A percentile compares a stretch with the other conserved stretches of the same genome.
phyloP scores from a whole-genome alignment of 164 flowering plant species.

The Platanus orientalis region DNA sequence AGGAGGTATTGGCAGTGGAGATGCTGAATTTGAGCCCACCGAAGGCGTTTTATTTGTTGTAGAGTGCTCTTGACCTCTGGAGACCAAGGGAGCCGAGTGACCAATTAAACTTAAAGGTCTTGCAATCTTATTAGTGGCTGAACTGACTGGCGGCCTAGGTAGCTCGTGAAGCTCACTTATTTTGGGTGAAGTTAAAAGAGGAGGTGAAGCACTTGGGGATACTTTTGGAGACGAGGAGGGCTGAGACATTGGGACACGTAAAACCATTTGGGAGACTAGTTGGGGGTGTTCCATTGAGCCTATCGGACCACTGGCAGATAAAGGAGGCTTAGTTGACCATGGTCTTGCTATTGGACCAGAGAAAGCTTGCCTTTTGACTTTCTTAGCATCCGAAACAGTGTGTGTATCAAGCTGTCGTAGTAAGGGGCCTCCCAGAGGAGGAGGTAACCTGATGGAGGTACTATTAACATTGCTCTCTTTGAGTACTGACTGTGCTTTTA shows the following conservation, averaged over 20 bases:
- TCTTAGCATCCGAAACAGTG: conserved; percentile 41
- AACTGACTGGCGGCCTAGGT: conserved; percentile 69
- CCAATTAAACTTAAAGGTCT: conserved; percentile 37
- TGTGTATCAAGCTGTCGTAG: conserved; percentile 24
- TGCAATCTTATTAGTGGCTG: conserved; percentile 6
- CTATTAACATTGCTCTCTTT: conserved; percentile 59
- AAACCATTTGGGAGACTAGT: conserved; percentile 42
- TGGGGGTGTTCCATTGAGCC: conserved; percentile 28
- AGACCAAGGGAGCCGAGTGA: conserved; percentile 65
- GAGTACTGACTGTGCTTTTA: conserved; percentile 44
- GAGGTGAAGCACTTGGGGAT: conserved; percentile 59
- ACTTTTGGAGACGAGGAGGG: conserved; percentile 47
- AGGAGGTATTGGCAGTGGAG: conserved; percentile 76
- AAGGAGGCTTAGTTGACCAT: conserved; percentile 32
- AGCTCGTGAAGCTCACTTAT: conserved; percentile 96
- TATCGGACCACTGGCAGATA: conserved; percentile 46
- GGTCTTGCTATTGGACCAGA: conserved; percentile 70
- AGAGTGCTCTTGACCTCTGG: conserved; percentile 37
- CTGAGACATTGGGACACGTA: conserved; percentile 34
- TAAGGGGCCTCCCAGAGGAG: conserved; percentile 48
- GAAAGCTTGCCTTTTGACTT: conserved; percentile 58
- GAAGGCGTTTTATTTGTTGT: conserved; percentile 31
- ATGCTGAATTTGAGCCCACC: conserved; percentile 35
- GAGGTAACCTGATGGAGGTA: conserved; percentile 39
- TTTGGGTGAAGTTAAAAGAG: conserved; percentile 58